A percentile compares a stretch with the other conserved stretches of the same genome.
phyloP scores from a whole-genome alignment of 768 basidiomycete species.

The Lepiota brunneoincarnata region DNA sequence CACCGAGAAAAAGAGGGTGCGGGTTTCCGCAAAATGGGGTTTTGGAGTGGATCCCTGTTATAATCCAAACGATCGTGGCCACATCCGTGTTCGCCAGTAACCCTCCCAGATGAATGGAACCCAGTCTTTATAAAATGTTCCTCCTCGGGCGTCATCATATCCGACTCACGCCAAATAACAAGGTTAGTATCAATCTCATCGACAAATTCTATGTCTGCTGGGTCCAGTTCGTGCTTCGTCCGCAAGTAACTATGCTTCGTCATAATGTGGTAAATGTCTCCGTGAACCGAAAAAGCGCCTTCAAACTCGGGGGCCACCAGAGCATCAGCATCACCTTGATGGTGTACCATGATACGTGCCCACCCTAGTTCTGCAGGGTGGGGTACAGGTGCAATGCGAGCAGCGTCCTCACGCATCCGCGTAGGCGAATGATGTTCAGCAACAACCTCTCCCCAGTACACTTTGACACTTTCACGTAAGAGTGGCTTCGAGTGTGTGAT shows the following conservation, averaged over 20 bases:
- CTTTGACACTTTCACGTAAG: constrained; percentile 59
- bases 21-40: constrained; percentile 45
- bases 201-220: constrained; percentile 36
- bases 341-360: constrained; percentile 75
- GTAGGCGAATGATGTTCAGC: constrained; percentile 46
- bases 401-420: constrained; percentile 64
- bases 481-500: constrained; percentile 57
- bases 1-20: constrained; percentile 31
- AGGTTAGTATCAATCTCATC: constrained; percentile 48
- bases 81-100: constrained; percentile 43
- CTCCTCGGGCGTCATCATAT: constrained; percentile 56
- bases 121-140: constrained; percentile 35
- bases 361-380: constrained; percentile 60
- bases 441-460: constrained; percentile 77
- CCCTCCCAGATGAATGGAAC: constrained; percentile 14
- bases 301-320: constrained; percentile 62
- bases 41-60: constrained; percentile 57
- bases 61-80: constrained; percentile 68
- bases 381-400: constrained; percentile 43
- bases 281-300: constrained; percentile 71
- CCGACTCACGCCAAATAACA: constrained; percentile 76
- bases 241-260: constrained; percentile 70
- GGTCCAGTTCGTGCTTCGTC: constrained; percentile 55
- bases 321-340: constrained; percentile 48
- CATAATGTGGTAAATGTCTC: constrained; percentile 67